Percentiles rank a stretch among this genome's conserved stretches.
Conservation (phyloP, 768 basidiomycete species). For the Calocybe gangraenosa region DNA sequence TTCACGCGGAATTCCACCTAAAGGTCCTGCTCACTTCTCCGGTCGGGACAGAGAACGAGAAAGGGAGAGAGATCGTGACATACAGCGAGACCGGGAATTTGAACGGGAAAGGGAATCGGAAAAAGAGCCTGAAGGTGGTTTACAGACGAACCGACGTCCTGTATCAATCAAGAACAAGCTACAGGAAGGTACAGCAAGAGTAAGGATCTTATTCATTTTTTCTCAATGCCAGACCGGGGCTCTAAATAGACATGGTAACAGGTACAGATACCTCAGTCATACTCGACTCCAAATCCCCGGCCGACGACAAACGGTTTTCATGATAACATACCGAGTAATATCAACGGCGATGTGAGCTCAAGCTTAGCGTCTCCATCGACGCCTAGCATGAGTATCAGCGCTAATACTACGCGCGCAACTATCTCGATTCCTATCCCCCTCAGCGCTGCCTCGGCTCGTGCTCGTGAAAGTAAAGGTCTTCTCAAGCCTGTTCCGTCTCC, state of each 20-base stretch:
- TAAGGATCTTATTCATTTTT: constrained; percentile 19
- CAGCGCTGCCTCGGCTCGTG: constrained; percentile 13
- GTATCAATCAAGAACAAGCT: constrained; percentile 37
- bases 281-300: too few relatives aligned
- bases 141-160: constrained; percentile 28
- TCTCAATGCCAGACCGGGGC: neutral
- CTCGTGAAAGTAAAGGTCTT: constrained; percentile 16
- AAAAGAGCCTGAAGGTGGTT: constrained; percentile 4
- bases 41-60: constrained; percentile 2
- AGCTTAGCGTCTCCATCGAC: too few relatives aligned
- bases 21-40: neutral
- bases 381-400: constrained; percentile 5
- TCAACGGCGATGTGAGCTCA: too few relatives aligned
- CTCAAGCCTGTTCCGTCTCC: constrained; percentile 23
- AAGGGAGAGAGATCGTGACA: neutral
- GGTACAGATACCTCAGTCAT: too few relatives aligned
- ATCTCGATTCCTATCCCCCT: constrained; percentile 23
- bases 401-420: constrained; percentile 18
- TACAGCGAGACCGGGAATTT: neutral
- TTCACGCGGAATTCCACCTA: neutral
- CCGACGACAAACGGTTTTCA: too few relatives aligned
- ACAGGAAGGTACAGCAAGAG: constrained; percentile 19
- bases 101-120: neutral
- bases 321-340: too few relatives aligned
- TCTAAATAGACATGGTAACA: too few relatives aligned